These are phyloP conservation scores for Pyrenopolyporus hunteri DNA, from an alignment of 495 filamentous ascomycete species.

Conservation along the genomic window DNA sequence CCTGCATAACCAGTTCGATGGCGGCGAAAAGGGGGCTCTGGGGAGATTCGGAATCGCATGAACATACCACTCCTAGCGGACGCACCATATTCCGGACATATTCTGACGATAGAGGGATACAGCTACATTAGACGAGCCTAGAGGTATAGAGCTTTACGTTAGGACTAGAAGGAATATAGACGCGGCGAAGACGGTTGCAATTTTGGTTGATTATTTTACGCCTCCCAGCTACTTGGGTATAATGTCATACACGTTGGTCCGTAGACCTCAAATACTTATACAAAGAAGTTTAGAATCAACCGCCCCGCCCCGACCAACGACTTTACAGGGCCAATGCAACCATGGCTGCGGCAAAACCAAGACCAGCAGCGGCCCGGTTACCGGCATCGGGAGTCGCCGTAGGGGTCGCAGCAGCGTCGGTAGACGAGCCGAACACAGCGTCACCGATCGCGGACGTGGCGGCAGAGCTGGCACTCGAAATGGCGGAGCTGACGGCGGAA, in stretches of 20 bases:
- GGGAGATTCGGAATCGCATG: constrained; percentile 54
- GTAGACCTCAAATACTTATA: not conserved
- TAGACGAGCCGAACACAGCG: not conserved
- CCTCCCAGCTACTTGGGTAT: not conserved
- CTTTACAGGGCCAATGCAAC: constrained; percentile 44
- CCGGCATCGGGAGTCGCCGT: constrained; percentile 28
- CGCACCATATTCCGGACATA: not conserved
- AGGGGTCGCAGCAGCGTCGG: constrained; percentile 8
- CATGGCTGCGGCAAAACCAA: constrained; percentile 38
- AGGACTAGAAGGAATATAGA: constrained; percentile 5
- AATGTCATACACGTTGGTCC: not conserved
- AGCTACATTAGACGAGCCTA: not conserved
- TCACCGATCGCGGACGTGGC: constrained; percentile 19
- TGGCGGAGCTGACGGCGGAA: constrained; percentile 17
- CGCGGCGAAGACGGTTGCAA: constrained; percentile 2
- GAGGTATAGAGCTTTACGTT: not conserved
- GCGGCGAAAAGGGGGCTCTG: constrained; percentile 54
- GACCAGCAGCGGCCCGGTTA: constrained; percentile 24
- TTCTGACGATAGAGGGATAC: constrained; percentile 7
- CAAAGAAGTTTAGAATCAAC: not conserved
- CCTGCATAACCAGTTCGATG: constrained; percentile 54
- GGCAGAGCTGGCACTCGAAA: constrained; percentile 16
- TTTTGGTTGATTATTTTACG: constrained; percentile 19
- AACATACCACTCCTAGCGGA: constrained; percentile 1
- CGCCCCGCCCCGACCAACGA: not conserved